Base-by-base conservation (phyloP, 495 filamentous ascomycete genomes). In the Hyaloscypha variabilis region DNA sequence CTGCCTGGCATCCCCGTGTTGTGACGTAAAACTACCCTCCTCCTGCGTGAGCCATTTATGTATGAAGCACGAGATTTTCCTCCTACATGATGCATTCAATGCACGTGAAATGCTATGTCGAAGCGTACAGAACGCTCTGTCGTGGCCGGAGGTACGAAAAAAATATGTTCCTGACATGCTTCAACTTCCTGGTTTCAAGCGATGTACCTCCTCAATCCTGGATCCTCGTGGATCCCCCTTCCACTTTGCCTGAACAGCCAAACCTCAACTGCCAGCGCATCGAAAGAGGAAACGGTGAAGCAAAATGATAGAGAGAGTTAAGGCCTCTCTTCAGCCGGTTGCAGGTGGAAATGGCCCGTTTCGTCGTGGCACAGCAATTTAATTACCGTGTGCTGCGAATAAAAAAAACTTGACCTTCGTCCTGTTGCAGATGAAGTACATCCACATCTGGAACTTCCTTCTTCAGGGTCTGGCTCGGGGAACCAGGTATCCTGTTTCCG, bases 51-150 rank as follows among this genome's bases (percentile, higher is more conserved):
- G 54, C 29, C 26, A 34, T 23, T 14, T 29, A 57, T 57, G 25
- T 31, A 21, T 57, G 11, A 57, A 29, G 54, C 54, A 57, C 29
- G 24, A 59, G 31, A 59, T 59, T 59, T 59, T 59, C 57, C 21
- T 59, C 57, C 0, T 46, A 46, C 57, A 59, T 59, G 57, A 59
- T 17, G 17, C 11, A 46, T 34, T 6, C 31, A 34, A 13, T 34
- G n/a, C n/a, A n/a, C n/a, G n/a, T n/a, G n/a, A n/a, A 36, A 36
- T 36, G 5, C 31, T 36, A 36, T 36, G 5, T 36, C 31, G 31
- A 36, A 6, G 6, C 31, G 31, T 6, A 6, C 31, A 6, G 31
- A 36, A 36, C n/a, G n/a, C n/a, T n/a, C n/a, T n/a, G n/a, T n/a
- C n/a, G n/a, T n/a, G n/a, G n/a, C n/a, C n/a, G n/a, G n/a, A n/a